These are phyloP conservation scores for Pseudoscleropodium purum DNA, from an alignment of 225 moss, liverwort and hornwort genomes.

Conservation along the genomic window DNA sequence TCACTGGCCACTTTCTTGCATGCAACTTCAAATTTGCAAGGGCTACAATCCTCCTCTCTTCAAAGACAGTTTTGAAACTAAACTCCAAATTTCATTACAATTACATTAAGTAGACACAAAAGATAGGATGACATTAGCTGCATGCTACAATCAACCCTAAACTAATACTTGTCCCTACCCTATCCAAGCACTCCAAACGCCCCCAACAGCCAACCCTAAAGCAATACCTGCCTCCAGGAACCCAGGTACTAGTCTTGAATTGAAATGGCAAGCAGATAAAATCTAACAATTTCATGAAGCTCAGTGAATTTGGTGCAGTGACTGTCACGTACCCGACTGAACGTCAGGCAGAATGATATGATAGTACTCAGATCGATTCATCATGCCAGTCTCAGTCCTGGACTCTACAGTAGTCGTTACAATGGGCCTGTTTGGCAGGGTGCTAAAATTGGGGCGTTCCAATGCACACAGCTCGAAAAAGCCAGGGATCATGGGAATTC, in stretches of 20 bases:
- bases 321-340: no score
- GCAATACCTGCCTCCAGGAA: no score
- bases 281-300: background rate
- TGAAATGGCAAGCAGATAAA: background rate
- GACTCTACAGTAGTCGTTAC: no score
- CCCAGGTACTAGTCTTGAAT: no score
- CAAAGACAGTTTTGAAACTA: background rate
- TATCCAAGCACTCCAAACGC: background rate
- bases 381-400: no score
- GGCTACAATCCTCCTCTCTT: background rate
- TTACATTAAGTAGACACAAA: background rate
- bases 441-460: background rate
- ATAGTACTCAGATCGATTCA: no score
- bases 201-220: background rate
- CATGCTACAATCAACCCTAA: fast-evolving
- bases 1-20: background rate
- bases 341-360: no score
- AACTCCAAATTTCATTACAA: background rate
- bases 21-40: background rate
- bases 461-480: background rate
- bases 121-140: no score
- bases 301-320: no score
- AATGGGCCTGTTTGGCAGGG: background rate
- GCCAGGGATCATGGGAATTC: background rate
- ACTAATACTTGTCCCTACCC: fast-evolving